Conservation (phyloP, 2,329 filamentous ascomycete species). For the Scopulariopsis brevicaulis region DNA sequence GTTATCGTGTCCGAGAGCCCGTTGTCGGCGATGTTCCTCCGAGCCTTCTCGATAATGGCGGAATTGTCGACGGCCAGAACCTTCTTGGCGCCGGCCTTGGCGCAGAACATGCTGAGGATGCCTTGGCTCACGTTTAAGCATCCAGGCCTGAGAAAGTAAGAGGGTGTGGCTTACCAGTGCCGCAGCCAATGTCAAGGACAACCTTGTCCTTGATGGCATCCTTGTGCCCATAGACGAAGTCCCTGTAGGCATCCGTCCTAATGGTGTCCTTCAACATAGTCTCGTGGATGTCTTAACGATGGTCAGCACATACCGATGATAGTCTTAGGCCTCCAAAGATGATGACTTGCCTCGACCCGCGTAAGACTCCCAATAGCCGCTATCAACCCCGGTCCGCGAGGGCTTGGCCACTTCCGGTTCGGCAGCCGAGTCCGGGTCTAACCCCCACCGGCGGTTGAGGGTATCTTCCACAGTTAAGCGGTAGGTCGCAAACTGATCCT, state of each 20-base stretch:
- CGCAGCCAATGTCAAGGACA: slow-evolving; percentile 85
- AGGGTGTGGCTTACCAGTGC: slow-evolving; percentile 38
- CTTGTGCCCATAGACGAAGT: slow-evolving; percentile 92
- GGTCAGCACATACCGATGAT: neutral
- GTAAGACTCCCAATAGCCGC: slow-evolving; percentile 48
- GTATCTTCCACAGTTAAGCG: slow-evolving; percentile 54
- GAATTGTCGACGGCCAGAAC: slow-evolving; percentile 92
- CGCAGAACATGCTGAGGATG: slow-evolving; percentile 91
- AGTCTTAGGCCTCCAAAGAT: neutral
- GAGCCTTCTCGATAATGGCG: slow-evolving; percentile 77
- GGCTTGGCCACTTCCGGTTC: neutral
- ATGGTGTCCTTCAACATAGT: slow-evolving; percentile 89
- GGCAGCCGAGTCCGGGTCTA: neutral
- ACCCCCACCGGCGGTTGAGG: slow-evolving; percentile 51
- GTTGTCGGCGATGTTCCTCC: slow-evolving; percentile 76
- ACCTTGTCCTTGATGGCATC: slow-evolving; percentile 75
- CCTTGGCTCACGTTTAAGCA: slow-evolving; percentile 28
- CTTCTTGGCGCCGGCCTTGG: slow-evolving; percentile 72
- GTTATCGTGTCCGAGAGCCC: slow-evolving; percentile 63
- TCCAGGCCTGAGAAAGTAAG: slow-evolving; percentile 10
- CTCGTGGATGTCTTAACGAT: slow-evolving; percentile 72
- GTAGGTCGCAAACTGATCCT: slow-evolving; percentile 53
- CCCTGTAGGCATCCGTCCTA: slow-evolving; percentile 82
- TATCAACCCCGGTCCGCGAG: neutral
- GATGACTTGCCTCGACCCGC: slow-evolving; percentile 41